These are phyloP conservation scores for Linaria vulgaris DNA, from an alignment of 257 asterid genomes.

Conservation along the genomic window DNA sequence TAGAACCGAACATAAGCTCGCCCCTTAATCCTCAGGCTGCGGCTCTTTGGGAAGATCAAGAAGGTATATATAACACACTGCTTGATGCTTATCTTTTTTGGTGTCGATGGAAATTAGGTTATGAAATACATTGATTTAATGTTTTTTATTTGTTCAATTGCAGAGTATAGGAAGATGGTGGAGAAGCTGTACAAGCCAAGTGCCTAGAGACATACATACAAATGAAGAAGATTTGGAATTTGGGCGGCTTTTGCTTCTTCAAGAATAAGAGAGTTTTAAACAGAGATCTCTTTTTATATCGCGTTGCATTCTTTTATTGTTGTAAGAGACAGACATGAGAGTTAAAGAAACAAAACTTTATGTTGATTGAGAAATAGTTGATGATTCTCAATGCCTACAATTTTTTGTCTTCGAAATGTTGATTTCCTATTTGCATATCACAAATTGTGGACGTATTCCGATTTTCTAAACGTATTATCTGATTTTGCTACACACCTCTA, in stretches of 20 bases:
- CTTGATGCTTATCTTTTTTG: background rate
- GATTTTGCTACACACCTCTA: too few relatives aligned
- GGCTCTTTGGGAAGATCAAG: slow-evolving; percentile 84
- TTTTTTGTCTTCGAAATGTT: too few relatives aligned
- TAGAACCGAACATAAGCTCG: slow-evolving; percentile 89
- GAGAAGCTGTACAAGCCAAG: slow-evolving; percentile 54
- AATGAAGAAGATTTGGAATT: background rate
- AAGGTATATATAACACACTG: slow-evolving; percentile 39
- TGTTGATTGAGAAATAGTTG: too few relatives aligned
- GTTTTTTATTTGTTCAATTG: background rate
- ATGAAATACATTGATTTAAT: background rate
- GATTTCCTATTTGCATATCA: too few relatives aligned
- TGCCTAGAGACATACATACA: slow-evolving; percentile 18
- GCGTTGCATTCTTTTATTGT: background rate
- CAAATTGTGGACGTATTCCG: too few relatives aligned
- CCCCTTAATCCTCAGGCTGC: slow-evolving; percentile 94
- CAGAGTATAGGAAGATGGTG: slow-evolving; percentile 68
- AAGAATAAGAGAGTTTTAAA: background rate
- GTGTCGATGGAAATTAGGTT: too few relatives aligned
- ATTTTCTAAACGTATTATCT: too few relatives aligned
- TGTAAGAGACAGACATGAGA: background rate
- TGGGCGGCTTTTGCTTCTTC: background rate
- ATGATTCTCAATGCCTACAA: too few relatives aligned
- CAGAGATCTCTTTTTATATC: too few relatives aligned
- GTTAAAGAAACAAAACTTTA: background rate